Conservation (phyloP, 1,284 basidiomycete species). For the Laetiporus sulphureus region DNA sequence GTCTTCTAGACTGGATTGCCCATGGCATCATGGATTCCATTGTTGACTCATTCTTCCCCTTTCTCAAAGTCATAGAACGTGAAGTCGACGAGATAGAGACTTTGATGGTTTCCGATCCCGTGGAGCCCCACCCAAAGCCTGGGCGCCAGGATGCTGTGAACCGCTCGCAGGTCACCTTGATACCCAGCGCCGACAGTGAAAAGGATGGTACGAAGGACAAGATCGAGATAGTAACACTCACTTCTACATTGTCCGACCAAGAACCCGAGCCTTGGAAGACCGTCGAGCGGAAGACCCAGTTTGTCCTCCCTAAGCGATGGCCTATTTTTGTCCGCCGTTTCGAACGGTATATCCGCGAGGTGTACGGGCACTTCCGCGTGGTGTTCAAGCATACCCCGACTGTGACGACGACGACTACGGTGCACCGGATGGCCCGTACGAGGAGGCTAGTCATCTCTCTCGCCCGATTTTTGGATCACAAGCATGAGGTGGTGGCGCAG, state of each 20-base stretch:
- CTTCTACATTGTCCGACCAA: slow-evolving; percentile 1
- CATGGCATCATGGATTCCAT: slow-evolving; percentile 92
- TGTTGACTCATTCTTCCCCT: slow-evolving; percentile 91
- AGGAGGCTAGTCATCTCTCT: slow-evolving; percentile 82
- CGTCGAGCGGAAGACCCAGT: slow-evolving; percentile 12
- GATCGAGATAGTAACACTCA: slow-evolving; percentile 6
- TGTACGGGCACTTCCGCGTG: slow-evolving; percentile 11
- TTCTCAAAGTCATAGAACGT: slow-evolving; percentile 77
- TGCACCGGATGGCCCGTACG: slow-evolving; percentile 75
- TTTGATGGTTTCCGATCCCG: slow-evolving; percentile 43
- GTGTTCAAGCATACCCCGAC: slow-evolving; percentile 13
- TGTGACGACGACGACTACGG: slow-evolving; percentile 32
- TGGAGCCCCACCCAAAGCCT: too few species aligned
- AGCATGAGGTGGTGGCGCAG: slow-evolving; percentile 79
- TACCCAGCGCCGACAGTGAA: background rate
- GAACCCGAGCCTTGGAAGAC: slow-evolving; percentile 7
- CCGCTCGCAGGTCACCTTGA: slow-evolving; percentile 2
- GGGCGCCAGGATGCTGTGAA: slow-evolving; percentile 3
- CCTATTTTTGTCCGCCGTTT: slow-evolving; percentile 16
- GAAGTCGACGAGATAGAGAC: slow-evolving; percentile 80
- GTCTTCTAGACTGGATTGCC: slow-evolving; percentile 83
- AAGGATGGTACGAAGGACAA: background rate
- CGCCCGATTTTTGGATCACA: slow-evolving; percentile 71
- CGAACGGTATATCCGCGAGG: slow-evolving; percentile 11
- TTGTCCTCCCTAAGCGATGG: slow-evolving; percentile 17